phyloP scores from a whole-genome alignment of 2,329 filamentous ascomycete species.

The Thielaviopsis ethacetica region DNA sequence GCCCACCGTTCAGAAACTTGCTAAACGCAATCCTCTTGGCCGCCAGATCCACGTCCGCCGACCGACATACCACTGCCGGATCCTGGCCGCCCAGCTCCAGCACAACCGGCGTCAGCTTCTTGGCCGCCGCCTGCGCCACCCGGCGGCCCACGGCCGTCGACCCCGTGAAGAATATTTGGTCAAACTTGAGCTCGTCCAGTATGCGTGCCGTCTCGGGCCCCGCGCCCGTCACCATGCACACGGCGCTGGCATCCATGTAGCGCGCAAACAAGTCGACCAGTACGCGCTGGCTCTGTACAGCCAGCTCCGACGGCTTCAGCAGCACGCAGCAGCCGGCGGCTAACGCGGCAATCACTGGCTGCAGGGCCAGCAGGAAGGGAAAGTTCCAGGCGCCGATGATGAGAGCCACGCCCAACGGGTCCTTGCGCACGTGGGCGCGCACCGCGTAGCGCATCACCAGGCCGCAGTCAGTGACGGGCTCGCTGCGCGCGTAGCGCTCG shows the following conservation, averaged over 20 bases:
- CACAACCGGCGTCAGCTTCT: slow-evolving; percentile 26
- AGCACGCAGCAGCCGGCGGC: slow-evolving; percentile 25
- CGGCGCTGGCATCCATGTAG: slow-evolving; percentile 25
- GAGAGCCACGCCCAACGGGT: slow-evolving; percentile 27
- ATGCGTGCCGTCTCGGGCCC: slow-evolving; percentile 22
- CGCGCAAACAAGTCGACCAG: slow-evolving; percentile 23
- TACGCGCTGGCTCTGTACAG: slow-evolving; percentile 20
- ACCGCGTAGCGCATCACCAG: slow-evolving; percentile 18
- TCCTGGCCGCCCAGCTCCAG: slow-evolving; percentile 30
- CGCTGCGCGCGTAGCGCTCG: slow-evolving; percentile 24
- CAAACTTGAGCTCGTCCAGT: slow-evolving; percentile 23
- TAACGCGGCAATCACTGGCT: slow-evolving; percentile 26
- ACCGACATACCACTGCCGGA: slow-evolving; percentile 25
- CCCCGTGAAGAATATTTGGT: slow-evolving; percentile 31
- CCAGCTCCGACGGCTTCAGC: slow-evolving; percentile 29
- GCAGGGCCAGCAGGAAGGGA: slow-evolving; percentile 22
- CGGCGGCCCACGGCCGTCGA: slow-evolving; percentile 22
- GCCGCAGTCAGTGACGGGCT: slow-evolving; percentile 16
- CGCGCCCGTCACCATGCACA: slow-evolving; percentile 20
- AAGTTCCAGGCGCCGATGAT: slow-evolving; percentile 32
- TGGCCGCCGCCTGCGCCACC: slow-evolving; percentile 25
- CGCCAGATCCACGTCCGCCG: slow-evolving; percentile 25
- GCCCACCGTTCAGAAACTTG: slow-evolving; percentile 27
- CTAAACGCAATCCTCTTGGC: slow-evolving; percentile 26
- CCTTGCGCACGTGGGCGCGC: slow-evolving; percentile 22